Percentiles rank a stretch among this genome's conserved stretches.
These are phyloP conservation scores for Suzukiozyma palmioleophila DNA, from an alignment of 1,139 yeast genomes.

Conservation along the genomic window DNA sequence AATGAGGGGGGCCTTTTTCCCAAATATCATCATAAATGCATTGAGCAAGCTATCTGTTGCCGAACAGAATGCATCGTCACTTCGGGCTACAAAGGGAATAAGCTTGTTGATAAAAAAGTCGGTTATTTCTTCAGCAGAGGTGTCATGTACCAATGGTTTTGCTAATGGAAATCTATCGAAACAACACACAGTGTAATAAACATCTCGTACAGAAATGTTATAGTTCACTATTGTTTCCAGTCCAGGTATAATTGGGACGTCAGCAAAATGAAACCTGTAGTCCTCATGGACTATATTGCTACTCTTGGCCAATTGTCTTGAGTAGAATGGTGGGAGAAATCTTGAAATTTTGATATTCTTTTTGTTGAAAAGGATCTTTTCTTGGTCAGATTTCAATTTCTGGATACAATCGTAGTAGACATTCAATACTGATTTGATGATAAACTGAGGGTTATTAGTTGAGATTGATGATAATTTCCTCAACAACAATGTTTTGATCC, in stretches of 20 bases:
- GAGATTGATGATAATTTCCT: not conserved
- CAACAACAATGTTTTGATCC: slow-evolving; percentile 9
- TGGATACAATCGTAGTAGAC: slow-evolving; percentile 5
- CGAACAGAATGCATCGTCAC: not conserved
- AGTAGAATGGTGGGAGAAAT: not conserved
- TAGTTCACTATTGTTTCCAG: not conserved
- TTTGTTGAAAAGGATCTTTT: slow-evolving; percentile 6
- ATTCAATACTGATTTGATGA: slow-evolving; percentile 5
- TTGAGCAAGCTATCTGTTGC: not conserved
- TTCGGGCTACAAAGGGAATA: slow-evolving; percentile 2
- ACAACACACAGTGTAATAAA: not conserved
- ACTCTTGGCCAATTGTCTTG: not conserved
- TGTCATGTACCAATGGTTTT: not conserved
- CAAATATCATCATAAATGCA: slow-evolving; percentile 1
- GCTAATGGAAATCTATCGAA: not conserved
- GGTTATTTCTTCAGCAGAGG: not conserved
- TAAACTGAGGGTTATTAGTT: not conserved
- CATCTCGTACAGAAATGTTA: slow-evolving; percentile 1
- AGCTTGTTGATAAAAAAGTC: not conserved
- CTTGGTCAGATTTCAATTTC: slow-evolving; percentile 6
- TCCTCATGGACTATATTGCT: not conserved
- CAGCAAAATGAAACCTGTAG: not conserved
- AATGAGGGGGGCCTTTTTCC: not conserved
- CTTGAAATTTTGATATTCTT: slow-evolving; percentile 4
- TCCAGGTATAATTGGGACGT: not conserved